Conservation (phyloP, 164 flowering plant species). For the Liquidambar formosana region DNA sequence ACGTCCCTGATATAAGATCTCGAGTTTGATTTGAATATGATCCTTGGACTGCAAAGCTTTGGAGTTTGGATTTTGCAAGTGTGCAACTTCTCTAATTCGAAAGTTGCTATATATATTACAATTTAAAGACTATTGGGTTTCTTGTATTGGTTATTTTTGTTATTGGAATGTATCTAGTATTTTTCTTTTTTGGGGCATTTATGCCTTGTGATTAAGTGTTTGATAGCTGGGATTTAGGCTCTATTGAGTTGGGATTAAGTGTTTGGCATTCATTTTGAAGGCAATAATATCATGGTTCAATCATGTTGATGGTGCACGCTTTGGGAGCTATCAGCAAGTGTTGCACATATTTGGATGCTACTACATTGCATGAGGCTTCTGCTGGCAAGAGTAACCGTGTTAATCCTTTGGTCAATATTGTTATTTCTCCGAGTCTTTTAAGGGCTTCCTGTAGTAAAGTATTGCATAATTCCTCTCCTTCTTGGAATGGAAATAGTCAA, state of each 20-base stretch:
- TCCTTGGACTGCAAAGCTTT: no score
- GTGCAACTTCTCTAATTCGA: no score
- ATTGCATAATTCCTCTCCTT: conserved; percentile 23
- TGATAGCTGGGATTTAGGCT: not conserved
- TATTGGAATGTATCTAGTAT: not conserved
- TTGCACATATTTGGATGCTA: conserved; percentile 25
- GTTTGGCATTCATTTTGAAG: conserved; percentile 22
- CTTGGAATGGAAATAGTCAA: conserved; percentile 27
- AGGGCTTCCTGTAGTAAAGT: conserved; percentile 24
- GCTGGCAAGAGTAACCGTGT: conserved; percentile 25
- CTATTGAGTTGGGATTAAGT: not conserved
- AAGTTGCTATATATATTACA: no score
- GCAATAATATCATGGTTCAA: conserved; percentile 43
- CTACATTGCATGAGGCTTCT: conserved; percentile 24
- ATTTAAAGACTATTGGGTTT: not conserved
- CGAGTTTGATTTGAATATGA: no score
- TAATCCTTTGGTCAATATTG: conserved; percentile 25
- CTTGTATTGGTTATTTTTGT: not conserved
- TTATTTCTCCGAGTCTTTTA: conserved; percentile 11
- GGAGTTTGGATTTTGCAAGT: no score
- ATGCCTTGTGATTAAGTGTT: not conserved
- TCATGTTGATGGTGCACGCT: conserved; percentile 49
- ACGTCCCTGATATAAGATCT: no score
- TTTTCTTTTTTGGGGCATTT: not conserved
- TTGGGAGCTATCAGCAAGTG: conserved; percentile 35